Conservation (phyloP, 805 yeast species). For the Clavispora santaluciae region DNA sequence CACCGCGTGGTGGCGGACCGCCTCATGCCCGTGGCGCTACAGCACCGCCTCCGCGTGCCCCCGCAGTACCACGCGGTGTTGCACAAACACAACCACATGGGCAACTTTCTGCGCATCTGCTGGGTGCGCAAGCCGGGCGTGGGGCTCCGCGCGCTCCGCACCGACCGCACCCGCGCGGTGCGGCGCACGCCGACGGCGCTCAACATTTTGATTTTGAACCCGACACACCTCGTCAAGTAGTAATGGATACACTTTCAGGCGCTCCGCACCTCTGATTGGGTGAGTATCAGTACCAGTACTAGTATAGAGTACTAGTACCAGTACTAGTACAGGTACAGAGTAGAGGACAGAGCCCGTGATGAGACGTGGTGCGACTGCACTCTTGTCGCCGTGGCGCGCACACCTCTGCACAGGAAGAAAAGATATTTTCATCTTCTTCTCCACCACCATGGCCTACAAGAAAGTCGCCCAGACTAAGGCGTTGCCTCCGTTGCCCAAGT, state of each 20-base stretch:
- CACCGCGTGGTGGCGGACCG: conserved; percentile 23
- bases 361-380: too few species aligned
- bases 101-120: conserved; percentile 28
- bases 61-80: conserved; percentile 21
- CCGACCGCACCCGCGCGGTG: neutral
- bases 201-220: conserved; percentile 1
- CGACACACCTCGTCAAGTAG: neutral
- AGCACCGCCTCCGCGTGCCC: conserved; percentile 10
- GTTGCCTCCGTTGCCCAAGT: conserved; percentile 68
- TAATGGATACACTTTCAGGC: too few species aligned
- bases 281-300: too few species aligned
- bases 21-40: conserved; percentile 20
- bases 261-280: too few species aligned
- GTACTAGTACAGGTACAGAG: too few species aligned
- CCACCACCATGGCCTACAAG: conserved; percentile 36
- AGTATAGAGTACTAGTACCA: too few species aligned
- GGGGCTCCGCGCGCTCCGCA: neutral
- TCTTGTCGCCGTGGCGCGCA: neutral
- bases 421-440: neutral
- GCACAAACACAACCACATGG: conserved; percentile 20
- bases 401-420: neutral
- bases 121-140: conserved; percentile 19
- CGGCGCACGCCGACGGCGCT: neutral
- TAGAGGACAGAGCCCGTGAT: too few species aligned
- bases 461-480: conserved; percentile 38